A percentile compares a stretch with the other conserved stretches of the same genome.
These are phyloP conservation scores for Monosporozyma yasuniensis DNA, from an alignment of 805 yeast species.

Conservation along the genomic window DNA sequence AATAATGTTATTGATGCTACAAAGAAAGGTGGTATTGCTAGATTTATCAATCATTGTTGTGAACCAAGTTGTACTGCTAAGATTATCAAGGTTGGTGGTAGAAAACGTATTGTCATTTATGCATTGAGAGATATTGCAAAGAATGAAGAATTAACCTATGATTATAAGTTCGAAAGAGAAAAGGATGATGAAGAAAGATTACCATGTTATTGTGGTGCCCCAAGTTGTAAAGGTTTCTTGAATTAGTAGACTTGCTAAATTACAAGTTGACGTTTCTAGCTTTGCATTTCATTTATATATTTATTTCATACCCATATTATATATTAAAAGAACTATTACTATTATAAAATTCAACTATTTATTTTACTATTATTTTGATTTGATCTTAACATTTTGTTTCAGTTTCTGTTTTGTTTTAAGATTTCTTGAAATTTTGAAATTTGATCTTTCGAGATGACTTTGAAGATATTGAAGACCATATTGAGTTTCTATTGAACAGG, in stretches of 20 bases:
- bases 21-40: slow-evolving; percentile 91
- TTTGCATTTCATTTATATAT: background rate
- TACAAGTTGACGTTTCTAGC: background rate
- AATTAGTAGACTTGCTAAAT: slow-evolving; percentile 37
- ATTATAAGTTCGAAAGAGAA: slow-evolving; percentile 90
- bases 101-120: slow-evolving; percentile 86
- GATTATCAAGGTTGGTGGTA: slow-evolving; percentile 90
- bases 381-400: background rate
- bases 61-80: slow-evolving; percentile 96
- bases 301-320: background rate
- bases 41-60: slow-evolving; percentile 96
- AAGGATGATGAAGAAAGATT: slow-evolving; percentile 80
- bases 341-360: background rate
- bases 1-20: slow-evolving; percentile 96
- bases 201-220: slow-evolving; percentile 90
- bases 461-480: background rate
- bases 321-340: background rate
- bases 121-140: slow-evolving; percentile 82
- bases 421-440: background rate
- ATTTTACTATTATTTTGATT: background rate
- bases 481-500: background rate
- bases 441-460: slow-evolving; percentile 1
- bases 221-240: slow-evolving; percentile 85
- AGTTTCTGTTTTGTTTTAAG: background rate
- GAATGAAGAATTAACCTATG: slow-evolving; percentile 90